phyloP scores from a whole-genome alignment of 257 asterid genomes.

The Plantago elongata region DNA sequence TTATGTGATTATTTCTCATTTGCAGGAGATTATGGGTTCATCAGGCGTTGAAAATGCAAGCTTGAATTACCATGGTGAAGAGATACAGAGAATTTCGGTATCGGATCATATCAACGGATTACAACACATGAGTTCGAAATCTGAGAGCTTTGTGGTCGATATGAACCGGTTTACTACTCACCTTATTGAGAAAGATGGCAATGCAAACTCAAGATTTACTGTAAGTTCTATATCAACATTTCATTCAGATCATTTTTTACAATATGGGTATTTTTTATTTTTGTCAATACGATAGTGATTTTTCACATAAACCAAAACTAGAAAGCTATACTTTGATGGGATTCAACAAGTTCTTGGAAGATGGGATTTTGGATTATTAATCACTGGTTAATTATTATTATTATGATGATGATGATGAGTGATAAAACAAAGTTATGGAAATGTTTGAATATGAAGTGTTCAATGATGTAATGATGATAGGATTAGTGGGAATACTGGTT shows the following conservation, averaged over 20 bases:
- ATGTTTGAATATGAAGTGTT: background rate
- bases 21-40: conserved; percentile 39
- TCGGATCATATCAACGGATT: conserved; percentile 32
- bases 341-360: background rate
- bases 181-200: conserved; percentile 39
- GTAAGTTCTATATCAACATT: conserved; percentile 36
- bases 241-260: no score
- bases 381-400: background rate
- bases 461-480: conserved; percentile 11
- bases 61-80: conserved; percentile 17
- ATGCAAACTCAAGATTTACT: conserved; percentile 53
- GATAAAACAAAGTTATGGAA: no score
- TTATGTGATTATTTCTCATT: background rate
- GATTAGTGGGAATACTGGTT: background rate
- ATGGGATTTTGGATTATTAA: background rate
- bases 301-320: no score
- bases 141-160: conserved; percentile 64
- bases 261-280: background rate
- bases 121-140: conserved; percentile 22
- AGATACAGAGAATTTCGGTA: conserved; percentile 30
- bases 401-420: no score
- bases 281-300: no score
- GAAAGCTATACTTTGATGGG: no score
- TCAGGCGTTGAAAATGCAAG: conserved; percentile 15
- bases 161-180: conserved; percentile 62